Conservation (phyloP, 1,284 basidiomycete genomes). For the Calocybe gambosa region DNA sequence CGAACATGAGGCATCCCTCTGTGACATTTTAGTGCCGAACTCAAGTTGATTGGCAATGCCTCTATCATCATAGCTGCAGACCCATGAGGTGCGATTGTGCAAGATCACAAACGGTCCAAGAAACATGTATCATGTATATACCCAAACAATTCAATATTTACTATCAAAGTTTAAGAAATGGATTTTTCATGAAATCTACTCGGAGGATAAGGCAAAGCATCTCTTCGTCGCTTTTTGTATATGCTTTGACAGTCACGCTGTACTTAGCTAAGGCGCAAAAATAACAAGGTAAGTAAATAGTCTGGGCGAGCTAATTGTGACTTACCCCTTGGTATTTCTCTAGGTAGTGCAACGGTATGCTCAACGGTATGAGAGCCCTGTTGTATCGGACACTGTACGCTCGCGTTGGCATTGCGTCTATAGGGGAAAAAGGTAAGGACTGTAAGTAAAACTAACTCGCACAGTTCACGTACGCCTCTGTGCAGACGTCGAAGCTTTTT, state of each 20-base stretch:
- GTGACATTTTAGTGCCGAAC: neutral
- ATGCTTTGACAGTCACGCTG: conserved; percentile 65
- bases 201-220: conserved; percentile 77
- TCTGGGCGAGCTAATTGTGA: neutral
- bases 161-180: conserved; percentile 28
- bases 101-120: neutral
- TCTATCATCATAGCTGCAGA: neutral
- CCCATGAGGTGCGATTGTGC: too few species aligned
- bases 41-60: neutral
- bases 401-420: conserved; percentile 63
- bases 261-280: conserved; percentile 69
- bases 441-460: conserved; percentile 1
- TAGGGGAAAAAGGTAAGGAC: conserved; percentile 6
- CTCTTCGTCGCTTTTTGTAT: conserved; percentile 72
- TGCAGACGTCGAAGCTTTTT: conserved; percentile 82
- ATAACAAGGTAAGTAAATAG: neutral
- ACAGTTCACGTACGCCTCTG: conserved; percentile 77
- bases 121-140: neutral
- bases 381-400: conserved; percentile 76
- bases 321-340: conserved; percentile 84
- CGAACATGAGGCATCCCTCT: conserved; percentile 8
- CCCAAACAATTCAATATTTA: conserved; percentile 8
- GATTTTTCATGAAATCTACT: conserved; percentile 62
- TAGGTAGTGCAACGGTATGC: conserved; percentile 81
- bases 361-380: conserved; percentile 62